phyloP scores from a whole-genome alignment of 129 eudicot genomes.

The Flaveria sonorensis region DNA sequence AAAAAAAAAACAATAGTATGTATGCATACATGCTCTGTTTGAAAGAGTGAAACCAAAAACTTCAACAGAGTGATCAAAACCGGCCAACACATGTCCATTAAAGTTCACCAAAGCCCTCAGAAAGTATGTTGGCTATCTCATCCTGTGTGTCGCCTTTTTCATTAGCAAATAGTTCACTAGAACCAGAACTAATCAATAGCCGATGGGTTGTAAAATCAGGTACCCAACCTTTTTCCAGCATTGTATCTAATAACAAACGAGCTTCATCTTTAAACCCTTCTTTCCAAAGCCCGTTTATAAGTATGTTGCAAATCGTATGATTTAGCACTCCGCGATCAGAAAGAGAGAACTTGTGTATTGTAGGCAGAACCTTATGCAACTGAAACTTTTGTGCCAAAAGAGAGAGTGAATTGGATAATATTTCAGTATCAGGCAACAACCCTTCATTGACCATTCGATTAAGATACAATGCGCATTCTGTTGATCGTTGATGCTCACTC shows the following conservation, averaged over 20 bases:
- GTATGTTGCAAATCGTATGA: slow-evolving; percentile 42
- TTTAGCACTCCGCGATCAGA: slow-evolving; percentile 42
- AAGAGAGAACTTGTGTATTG: slow-evolving; percentile 37
- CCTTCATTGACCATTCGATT: slow-evolving; percentile 54
- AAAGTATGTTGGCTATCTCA: slow-evolving; percentile 63
- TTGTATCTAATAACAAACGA: slow-evolving; percentile 53
- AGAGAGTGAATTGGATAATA: slow-evolving; percentile 41
- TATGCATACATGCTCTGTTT: background rate
- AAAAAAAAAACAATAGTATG: background rate
- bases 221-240: slow-evolving; percentile 84
- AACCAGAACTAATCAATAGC: slow-evolving; percentile 48
- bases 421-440: slow-evolving; percentile 53
- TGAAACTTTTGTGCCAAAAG: slow-evolving; percentile 46
- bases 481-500: slow-evolving; percentile 33
- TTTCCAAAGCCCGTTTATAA: slow-evolving; percentile 60
- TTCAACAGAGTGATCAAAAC: slow-evolving; percentile 13
- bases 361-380: slow-evolving; percentile 45
- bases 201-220: slow-evolving; percentile 70
- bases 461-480: slow-evolving; percentile 37
- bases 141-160: slow-evolving; percentile 41
- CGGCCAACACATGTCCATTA: slow-evolving; percentile 21
- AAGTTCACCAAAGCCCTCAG: slow-evolving; percentile 53
- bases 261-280: slow-evolving; percentile 67
- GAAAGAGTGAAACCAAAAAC: background rate
- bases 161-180: slow-evolving; percentile 3